Conservation (phyloP, 129 eudicot species). For the carrot (Daucus carota) region DH1_v3.0 NC_030384.2:44638001-44638500, state of each 20-base stretch:
- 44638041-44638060: slow-evolving; percentile 97
- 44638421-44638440: neutral
- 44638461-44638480: slow-evolving; percentile 31
- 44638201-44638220: slow-evolving; percentile 75
- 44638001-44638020: neutral
- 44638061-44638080: slow-evolving; percentile 93
- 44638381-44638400: neutral
- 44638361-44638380: neutral
- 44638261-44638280: slow-evolving; percentile 12
- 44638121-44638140: neutral
- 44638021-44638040: slow-evolving; percentile 98
- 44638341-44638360: slow-evolving; percentile 14
- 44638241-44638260: slow-evolving; percentile 81
- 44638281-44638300: neutral
- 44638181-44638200: slow-evolving; percentile 82
- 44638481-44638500: slow-evolving; percentile 30
- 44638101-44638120: neutral
- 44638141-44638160: neutral
- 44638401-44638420: neutral
- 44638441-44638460: slow-evolving; percentile 82
- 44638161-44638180: slow-evolving; percentile 55
- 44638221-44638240: slow-evolving; percentile 41
- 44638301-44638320: neutral
- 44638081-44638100: slow-evolving; percentile 48
- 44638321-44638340: slow-evolving; percentile 8